Percentiles rank a stretch among this genome's conserved stretches.
These are phyloP conservation scores for Deinandra increscens DNA, from an alignment of 129 eudicot genomes.

Conservation along the genomic window DNA sequence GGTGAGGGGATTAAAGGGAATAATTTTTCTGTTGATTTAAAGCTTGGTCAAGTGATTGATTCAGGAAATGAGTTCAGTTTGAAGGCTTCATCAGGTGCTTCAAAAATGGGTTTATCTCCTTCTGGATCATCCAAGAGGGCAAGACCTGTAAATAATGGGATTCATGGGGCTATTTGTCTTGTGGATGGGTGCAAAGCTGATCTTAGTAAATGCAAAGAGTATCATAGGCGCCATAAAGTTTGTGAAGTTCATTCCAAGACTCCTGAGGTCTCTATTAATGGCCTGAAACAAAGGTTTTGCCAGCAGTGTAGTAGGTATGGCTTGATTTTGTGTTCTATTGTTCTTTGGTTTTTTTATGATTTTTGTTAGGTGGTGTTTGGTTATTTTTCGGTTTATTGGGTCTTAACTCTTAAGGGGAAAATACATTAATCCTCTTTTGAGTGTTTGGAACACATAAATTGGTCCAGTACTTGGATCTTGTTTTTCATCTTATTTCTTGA, in stretches of 20 bases:
- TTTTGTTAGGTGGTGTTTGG: not conserved
- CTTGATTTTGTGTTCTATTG: too few relatives aligned
- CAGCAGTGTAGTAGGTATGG: slow-evolving; percentile 76
- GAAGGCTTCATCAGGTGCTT: slow-evolving; percentile 11
- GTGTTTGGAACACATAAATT: too few relatives aligned
- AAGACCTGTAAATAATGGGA: slow-evolving; percentile 29
- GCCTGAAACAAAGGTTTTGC: slow-evolving; percentile 65
- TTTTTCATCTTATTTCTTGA: too few relatives aligned
- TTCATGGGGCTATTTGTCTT: slow-evolving; percentile 41
- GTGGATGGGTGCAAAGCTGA: slow-evolving; percentile 70
- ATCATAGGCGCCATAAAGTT: slow-evolving; percentile 68
- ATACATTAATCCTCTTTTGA: too few relatives aligned
- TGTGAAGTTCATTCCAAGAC: slow-evolving; percentile 68
- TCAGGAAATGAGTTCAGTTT: slow-evolving; percentile 32
- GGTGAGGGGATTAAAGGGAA: too few relatives aligned
- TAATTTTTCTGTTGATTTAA: slow-evolving; percentile 59
- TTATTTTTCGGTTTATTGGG: too few relatives aligned
- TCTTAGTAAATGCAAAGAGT: slow-evolving; percentile 59
- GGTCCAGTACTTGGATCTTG: too few relatives aligned
- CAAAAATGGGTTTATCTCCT: slow-evolving; percentile 46
- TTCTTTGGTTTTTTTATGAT: slow-evolving; percentile 5
- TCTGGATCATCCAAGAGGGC: slow-evolving; percentile 58
- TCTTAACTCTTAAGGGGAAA: too few relatives aligned
- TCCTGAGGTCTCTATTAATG: slow-evolving; percentile 54
- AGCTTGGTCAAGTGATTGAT: slow-evolving; percentile 52